Evolutionary conservation across 805 yeast species (phyloP).

Genomic region (Pichia californica): DNA sequence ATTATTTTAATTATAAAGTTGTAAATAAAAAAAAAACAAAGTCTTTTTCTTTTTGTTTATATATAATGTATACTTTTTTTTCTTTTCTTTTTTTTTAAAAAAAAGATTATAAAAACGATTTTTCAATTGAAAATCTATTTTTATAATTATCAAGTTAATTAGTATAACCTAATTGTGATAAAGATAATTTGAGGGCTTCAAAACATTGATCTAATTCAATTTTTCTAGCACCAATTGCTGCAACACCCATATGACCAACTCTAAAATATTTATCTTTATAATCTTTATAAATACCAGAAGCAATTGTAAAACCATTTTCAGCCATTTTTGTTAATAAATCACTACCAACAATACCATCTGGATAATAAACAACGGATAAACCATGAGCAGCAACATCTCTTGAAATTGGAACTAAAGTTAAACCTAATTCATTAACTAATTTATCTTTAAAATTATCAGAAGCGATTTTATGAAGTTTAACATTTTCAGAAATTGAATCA

Average conservation of each 20-base stretch:
- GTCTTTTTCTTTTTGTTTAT: neutral
- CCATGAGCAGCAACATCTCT: slow-evolving; percentile 75
- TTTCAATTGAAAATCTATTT: too few relatives aligned
- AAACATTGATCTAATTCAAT: slow-evolving; percentile 49
- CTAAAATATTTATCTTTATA: slow-evolving; percentile 80
- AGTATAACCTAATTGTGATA: slow-evolving; percentile 32
- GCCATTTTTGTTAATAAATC: slow-evolving; percentile 54
- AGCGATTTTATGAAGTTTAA: slow-evolving; percentile 54
- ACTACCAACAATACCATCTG: slow-evolving; percentile 65
- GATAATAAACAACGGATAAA: slow-evolving; percentile 77
- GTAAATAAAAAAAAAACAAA: neutral
- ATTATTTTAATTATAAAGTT: too few relatives aligned
- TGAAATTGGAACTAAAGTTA: slow-evolving; percentile 58
- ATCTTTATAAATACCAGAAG: slow-evolving; percentile 85
- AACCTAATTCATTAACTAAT: slow-evolving; percentile 47
- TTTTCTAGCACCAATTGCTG: slow-evolving; percentile 51
- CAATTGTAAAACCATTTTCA: slow-evolving; percentile 65
- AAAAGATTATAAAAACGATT: neutral
- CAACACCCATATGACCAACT: slow-evolving; percentile 93
- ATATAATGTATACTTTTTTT: too few relatives aligned
- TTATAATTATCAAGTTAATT: neutral
- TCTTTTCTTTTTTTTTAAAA: too few relatives aligned
- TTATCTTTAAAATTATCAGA: slow-evolving; percentile 61
- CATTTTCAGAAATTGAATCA: slow-evolving; percentile 48
- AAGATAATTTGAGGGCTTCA: slow-evolving; percentile 38